Percentiles rank a stretch among this genome's conserved stretches.
Conservation (phyloP, 768 basidiomycete species). For the Suillus decipiens region DNA sequence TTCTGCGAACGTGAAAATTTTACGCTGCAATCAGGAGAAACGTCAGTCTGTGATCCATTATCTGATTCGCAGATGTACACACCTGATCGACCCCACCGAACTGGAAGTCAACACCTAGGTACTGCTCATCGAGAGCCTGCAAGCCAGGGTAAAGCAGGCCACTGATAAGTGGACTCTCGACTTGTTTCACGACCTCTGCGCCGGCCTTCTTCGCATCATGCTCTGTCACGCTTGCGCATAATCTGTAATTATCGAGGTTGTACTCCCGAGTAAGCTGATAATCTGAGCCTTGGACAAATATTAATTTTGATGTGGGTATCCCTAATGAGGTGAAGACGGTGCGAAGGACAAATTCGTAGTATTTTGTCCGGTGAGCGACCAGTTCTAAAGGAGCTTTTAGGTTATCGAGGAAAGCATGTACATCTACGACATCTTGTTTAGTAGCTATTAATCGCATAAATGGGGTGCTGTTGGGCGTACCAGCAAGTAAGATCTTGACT, state of each 20-base stretch:
- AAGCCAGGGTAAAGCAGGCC: constrained; percentile 95
- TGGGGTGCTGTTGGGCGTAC: constrained; percentile 36
- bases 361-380: constrained; percentile 83
- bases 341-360: constrained; percentile 82
- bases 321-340: constrained; percentile 87
- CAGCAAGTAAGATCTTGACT: constrained; percentile 81
- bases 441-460: not conserved
- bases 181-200: constrained; percentile 98
- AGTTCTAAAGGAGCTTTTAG: constrained; percentile 94
- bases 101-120: constrained; percentile 94
- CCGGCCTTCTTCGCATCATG: constrained; percentile 99
- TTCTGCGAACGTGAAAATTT: constrained; percentile 98
- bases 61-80: constrained; percentile 20
- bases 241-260: constrained; percentile 91
- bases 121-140: constrained; percentile 97
- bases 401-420: constrained; percentile 98
- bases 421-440: constrained; percentile 48
- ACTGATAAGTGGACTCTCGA: constrained; percentile 86
- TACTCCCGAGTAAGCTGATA: constrained; percentile 93
- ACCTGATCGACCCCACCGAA: constrained; percentile 99
- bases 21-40: constrained; percentile 63
- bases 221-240: constrained; percentile 89
- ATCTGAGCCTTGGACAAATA: constrained; percentile 86
- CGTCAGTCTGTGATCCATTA: not conserved
- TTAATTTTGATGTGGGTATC: constrained; percentile 83